Evolutionary conservation across 2,329 filamentous ascomycete species (phyloP).

Genomic region (Trichoderma sp.): DNA sequence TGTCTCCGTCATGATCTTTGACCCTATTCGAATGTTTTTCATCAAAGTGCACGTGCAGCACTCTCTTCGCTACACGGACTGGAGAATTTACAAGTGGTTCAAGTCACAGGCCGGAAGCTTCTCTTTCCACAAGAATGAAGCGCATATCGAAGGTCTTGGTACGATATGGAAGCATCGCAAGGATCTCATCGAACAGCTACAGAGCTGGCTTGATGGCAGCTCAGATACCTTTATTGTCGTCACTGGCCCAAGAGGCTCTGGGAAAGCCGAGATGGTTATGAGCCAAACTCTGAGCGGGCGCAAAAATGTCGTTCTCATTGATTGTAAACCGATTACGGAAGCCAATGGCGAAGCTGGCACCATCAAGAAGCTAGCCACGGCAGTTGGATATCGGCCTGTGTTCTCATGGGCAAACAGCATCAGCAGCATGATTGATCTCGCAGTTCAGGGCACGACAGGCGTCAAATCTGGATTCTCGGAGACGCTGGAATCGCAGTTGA

Average conservation of each 20-base stretch:
- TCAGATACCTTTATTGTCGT: constrained; percentile 91
- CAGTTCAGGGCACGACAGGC: constrained; percentile 88
- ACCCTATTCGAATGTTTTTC: constrained; percentile 91
- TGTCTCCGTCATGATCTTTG: constrained; percentile 84
- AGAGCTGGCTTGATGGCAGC: constrained; percentile 83
- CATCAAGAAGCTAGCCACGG: constrained; percentile 74
- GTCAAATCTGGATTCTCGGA: constrained; percentile 94
- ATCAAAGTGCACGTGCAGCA: constrained; percentile 84
- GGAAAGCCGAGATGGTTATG: constrained; percentile 83
- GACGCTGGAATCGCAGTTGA: constrained; percentile 82
- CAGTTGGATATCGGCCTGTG: constrained; percentile 87
- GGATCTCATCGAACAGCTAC: constrained; percentile 76
- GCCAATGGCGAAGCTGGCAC: constrained; percentile 83
- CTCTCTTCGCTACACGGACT: constrained; percentile 71
- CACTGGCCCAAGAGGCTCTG: constrained; percentile 86
- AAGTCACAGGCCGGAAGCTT: constrained; percentile 61
- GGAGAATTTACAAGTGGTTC: constrained; percentile 75
- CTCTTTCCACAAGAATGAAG: constrained; percentile 56
- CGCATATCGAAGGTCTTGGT: constrained; percentile 67
- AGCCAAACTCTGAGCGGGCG: constrained; percentile 77
- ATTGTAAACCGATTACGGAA: constrained; percentile 92
- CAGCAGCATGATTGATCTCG: constrained; percentile 87
- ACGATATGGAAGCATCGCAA: constrained; percentile 88
- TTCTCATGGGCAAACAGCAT: constrained; percentile 97
- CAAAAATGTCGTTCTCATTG: constrained; percentile 77